Evolutionary conservation across 2,329 filamentous ascomycete genomes (phyloP).

Genomic region (Graphilbum ipis-grandicollis): DNA sequence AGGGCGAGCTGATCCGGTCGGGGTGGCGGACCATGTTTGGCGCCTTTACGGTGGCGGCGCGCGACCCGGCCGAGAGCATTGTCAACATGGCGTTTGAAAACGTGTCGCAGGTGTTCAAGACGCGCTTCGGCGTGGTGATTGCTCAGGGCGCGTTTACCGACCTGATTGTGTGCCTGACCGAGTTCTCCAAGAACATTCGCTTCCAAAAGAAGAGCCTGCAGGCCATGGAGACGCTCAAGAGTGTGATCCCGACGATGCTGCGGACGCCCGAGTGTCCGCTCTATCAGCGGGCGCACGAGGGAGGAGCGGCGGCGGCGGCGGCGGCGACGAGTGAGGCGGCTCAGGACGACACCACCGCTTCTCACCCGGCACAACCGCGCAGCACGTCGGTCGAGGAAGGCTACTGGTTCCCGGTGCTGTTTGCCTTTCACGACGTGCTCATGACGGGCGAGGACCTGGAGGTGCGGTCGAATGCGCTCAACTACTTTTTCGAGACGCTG

Average conservation of each 20-base stretch:
- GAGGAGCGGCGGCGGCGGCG: constrained; percentile 26
- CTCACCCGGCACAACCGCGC: constrained; percentile 30
- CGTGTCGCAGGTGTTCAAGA: constrained; percentile 88
- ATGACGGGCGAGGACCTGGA: constrained; percentile 99
- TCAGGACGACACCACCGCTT: constrained; percentile 21
- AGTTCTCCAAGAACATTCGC: constrained; percentile 96
- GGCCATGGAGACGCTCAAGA: constrained; percentile 87
- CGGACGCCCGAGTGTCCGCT: constrained; percentile 89
- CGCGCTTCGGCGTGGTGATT: constrained; percentile 87
- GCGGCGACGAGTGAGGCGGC: background rate
- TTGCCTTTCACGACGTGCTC: constrained; percentile 94
- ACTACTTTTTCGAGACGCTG: constrained; percentile 91
- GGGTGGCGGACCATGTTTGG: constrained; percentile 99
- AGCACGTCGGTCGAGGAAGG: constrained; percentile 89
- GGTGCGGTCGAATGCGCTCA: constrained; percentile 76
- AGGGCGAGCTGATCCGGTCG: constrained; percentile 90
- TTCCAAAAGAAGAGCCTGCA: constrained; percentile 98
- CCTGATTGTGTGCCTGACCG: constrained; percentile 85
- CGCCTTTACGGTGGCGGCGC: constrained; percentile 88
- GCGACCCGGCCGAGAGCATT: constrained; percentile 85
- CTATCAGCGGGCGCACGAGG: constrained; percentile 23
- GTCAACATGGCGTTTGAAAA: constrained; percentile 96
- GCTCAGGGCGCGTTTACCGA: constrained; percentile 95
- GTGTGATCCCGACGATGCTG: constrained; percentile 85
- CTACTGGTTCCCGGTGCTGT: constrained; percentile 96